phyloP scores from a whole-genome alignment of 2,329 filamentous ascomycete genomes.

The Colletotrichum navitas region DNA sequence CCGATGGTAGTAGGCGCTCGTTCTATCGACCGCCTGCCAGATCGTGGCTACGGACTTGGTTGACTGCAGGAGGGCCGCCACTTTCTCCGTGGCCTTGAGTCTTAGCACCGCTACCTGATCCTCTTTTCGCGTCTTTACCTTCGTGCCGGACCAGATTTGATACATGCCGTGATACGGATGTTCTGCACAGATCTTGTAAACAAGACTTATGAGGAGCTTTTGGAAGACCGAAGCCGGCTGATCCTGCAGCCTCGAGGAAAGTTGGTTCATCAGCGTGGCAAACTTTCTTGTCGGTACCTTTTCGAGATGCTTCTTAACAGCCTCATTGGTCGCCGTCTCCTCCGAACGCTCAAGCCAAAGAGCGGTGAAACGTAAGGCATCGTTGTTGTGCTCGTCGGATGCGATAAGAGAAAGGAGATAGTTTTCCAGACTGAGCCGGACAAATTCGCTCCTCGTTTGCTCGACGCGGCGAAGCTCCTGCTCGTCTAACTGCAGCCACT shows the following conservation, averaged over 20 bases:
- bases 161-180: conserved; percentile 99
- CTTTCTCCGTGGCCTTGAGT: conserved; percentile 76
- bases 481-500: conserved; percentile 92
- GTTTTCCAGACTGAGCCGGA: conserved; percentile 92
- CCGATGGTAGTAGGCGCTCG: conserved; percentile 74
- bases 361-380: conserved; percentile 91
- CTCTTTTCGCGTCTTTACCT: conserved; percentile 75
- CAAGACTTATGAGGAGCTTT: conserved; percentile 76
- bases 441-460: conserved; percentile 81
- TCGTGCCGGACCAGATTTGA: conserved; percentile 88
- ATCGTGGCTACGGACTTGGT: conserved; percentile 64
- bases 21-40: conserved; percentile 80
- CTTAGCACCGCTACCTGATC: conserved; percentile 83
- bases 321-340: conserved; percentile 81
- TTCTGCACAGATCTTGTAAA: conserved; percentile 87
- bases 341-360: conserved; percentile 91
- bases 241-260: conserved; percentile 90
- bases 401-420: conserved; percentile 88
- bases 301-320: conserved; percentile 77
- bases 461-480: conserved; percentile 85
- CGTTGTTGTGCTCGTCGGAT: conserved; percentile 89
- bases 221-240: conserved; percentile 79
- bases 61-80: conserved; percentile 72
- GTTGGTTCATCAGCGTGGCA: conserved; percentile 91
- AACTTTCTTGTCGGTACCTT: conserved; percentile 93